Evolutionary conservation across 2,329 filamentous ascomycete genomes (phyloP).

Genomic region (Fusarium sublunatum): DNA sequence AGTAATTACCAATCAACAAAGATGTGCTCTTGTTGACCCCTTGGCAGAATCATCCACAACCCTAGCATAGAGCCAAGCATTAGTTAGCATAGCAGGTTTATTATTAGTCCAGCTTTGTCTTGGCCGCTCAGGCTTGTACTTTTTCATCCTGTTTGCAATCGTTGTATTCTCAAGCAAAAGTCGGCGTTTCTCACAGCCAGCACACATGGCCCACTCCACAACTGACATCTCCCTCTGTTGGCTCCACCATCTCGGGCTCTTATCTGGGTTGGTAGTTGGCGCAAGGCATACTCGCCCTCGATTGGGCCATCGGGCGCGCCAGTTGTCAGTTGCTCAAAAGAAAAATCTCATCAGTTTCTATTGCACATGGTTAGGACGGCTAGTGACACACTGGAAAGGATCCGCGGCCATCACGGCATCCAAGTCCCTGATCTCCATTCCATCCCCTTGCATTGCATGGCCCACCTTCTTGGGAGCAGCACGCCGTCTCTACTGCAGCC

Average conservation of each 20-base stretch:
- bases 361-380: slow-evolving; percentile 44
- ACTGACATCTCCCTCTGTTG: not conserved
- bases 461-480: slow-evolving; percentile 37
- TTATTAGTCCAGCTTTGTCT: slow-evolving; percentile 1
- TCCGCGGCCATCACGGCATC: slow-evolving; percentile 33
- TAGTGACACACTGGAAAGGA: slow-evolving; percentile 42
- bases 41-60: not conserved
- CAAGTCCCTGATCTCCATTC: slow-evolving; percentile 36
- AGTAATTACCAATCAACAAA: not conserved
- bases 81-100: not conserved
- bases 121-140: slow-evolving; percentile 7
- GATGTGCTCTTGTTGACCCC: not conserved
- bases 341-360: slow-evolving; percentile 42
- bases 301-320: slow-evolving; percentile 46
- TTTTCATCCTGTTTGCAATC: not conserved
- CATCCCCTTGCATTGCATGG: slow-evolving; percentile 42
- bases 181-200: slow-evolving; percentile 33
- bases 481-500: slow-evolving; percentile 27
- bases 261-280: slow-evolving; percentile 33
- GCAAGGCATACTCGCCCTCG: slow-evolving; percentile 45
- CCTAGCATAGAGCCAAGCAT: not conserved
- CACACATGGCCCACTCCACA: slow-evolving; percentile 35
- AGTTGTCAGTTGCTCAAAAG: slow-evolving; percentile 36
- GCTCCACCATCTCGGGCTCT: slow-evolving; percentile 22
- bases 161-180: slow-evolving; percentile 24